Evolutionary conservation across 2,329 filamentous ascomycete genomes (phyloP), one percentile per base, ranked within the genome.

Genomic region (Aspergillus sp.): DNA sequence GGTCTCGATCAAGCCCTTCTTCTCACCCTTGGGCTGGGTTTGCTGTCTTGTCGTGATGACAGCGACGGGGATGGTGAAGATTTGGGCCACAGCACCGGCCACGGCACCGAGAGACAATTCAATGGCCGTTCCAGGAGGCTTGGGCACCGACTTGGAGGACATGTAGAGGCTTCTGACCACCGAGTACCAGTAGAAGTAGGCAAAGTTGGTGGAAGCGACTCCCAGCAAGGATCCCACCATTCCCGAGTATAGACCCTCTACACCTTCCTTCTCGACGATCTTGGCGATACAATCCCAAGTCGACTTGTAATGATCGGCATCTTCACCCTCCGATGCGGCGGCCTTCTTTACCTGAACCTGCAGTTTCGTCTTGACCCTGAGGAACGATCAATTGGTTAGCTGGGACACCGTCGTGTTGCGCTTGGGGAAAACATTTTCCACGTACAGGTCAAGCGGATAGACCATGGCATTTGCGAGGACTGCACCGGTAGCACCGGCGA

Each of bases 181-280:
- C 4, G 91, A 93, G 72, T 97, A 97, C 92, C 93, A 97, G 78
- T 99, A 99, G 72, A 99, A 99, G 76, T 99, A 99, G 65, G 94
- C 94, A 70, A 99, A 99, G 74, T 99, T 99, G 48, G 93, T 97
- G 21, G 92, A 97, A 1, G 91, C 93, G 32, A 99, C 94, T 49
- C 94, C 94, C 47, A 97, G 77, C 16, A 99, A 79, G 4, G 92
- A 86, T 47, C 93, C 92, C 55, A 85, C 81, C 71, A 99, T 92
- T 55, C 94, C 94, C 48, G 89, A 85, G 67, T 99, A 99, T 6
- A 99, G 83, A 5, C 94, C 94, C 44, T 78, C 66, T 7, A 94
- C 52, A 29, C 94, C 94, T 62, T 99, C 94, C 49, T 85, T 85
- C 52, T 86, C 82, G 32, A 89, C 74, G 60, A 99, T 97, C 68